These are phyloP conservation scores for Rhizopogon vesiculosus DNA, from an alignment of 768 basidiomycete species.

Conservation along the genomic window DNA sequence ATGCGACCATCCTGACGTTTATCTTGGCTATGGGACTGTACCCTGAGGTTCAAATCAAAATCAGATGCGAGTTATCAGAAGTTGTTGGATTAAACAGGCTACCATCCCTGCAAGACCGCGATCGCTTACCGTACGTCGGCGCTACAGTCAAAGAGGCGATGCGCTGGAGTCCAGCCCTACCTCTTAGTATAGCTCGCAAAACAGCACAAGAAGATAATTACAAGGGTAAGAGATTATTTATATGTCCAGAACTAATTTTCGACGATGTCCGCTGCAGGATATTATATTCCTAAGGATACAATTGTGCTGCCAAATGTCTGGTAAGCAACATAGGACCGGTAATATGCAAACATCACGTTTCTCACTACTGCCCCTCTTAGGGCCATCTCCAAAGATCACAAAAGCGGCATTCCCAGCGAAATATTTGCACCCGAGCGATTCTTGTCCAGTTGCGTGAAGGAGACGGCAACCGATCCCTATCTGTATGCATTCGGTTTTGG, in stretches of 20 bases:
- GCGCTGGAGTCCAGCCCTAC: constrained; percentile 29
- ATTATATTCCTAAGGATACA: constrained; percentile 9
- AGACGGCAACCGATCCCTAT: constrained; percentile 8
- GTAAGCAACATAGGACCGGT: background rate
- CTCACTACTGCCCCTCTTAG: background rate
- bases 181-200: constrained; percentile 11
- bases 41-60: constrained; percentile 44
- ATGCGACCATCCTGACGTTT: constrained; percentile 13
- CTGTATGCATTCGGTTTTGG: constrained; percentile 12
- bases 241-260: background rate
- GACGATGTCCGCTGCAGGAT: background rate
- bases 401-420: constrained; percentile 13
- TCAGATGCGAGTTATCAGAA: constrained; percentile 48
- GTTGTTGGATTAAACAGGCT: constrained; percentile 45
- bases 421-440: constrained; percentile 11
- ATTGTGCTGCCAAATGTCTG: constrained; percentile 13
- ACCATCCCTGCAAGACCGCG: constrained; percentile 27
- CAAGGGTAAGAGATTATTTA: background rate
- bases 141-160: constrained; percentile 39
- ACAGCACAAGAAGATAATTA: constrained; percentile 1
- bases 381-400: constrained; percentile 13
- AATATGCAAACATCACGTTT: background rate
- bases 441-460: constrained; percentile 2
- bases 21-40: constrained; percentile 13
- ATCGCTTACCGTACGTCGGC: constrained; percentile 47